Evolutionary conservation across 805 yeast genomes (phyloP).

Genomic region (Pichia nakasei): DNA sequence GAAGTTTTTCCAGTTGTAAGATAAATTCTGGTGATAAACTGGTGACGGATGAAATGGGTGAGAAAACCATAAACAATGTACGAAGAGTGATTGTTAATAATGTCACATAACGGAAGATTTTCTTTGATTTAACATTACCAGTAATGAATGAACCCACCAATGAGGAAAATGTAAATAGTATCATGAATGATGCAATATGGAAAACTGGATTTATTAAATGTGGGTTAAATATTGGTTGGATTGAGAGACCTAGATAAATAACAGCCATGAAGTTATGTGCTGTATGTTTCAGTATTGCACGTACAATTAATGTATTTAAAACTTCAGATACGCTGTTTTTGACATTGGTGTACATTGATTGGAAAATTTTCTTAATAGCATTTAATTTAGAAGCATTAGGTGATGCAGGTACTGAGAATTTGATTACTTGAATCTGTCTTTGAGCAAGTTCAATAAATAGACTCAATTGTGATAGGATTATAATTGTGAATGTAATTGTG

Average conservation of each 20-base stretch:
- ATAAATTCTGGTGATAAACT: neutral
- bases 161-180: neutral
- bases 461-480: neutral
- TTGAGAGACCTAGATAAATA: neutral
- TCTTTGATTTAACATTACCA: neutral
- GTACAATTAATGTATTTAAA: neutral
- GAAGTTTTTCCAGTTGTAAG: no score
- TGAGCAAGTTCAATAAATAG: neutral
- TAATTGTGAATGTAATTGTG: conserved; percentile 3
- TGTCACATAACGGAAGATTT: neutral
- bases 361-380: no score
- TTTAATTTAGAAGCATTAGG: neutral
- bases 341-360: neutral
- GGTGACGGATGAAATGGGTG: neutral
- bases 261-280: neutral
- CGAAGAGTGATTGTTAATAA: neutral
- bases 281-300: neutral
- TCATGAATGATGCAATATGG: neutral
- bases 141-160: no score
- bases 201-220: neutral
- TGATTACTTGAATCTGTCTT: neutral
- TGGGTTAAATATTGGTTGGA: neutral
- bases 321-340: neutral
- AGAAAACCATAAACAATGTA: no score
- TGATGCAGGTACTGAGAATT: neutral